Evolutionary conservation across 306 rosid genomes (phyloP).

Genomic region (peach (Prunus persica)): DNA sequence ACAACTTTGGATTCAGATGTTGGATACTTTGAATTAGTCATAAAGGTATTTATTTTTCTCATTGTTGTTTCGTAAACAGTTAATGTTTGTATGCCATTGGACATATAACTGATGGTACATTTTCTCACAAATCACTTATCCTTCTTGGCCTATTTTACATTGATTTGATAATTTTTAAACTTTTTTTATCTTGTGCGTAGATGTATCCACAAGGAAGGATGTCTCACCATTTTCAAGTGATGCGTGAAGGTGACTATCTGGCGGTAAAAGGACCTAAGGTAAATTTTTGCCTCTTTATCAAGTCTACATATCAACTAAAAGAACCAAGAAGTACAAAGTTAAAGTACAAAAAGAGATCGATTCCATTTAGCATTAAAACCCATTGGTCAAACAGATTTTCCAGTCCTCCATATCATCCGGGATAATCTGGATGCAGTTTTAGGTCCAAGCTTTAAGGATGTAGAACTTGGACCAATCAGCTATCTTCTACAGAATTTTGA

Average conservation of each 20-base stretch:
- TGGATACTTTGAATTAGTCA: slow-evolving; percentile 72
- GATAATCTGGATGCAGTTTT: background rate
- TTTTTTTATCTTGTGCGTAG: slow-evolving; percentile 24
- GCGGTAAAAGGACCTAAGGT: slow-evolving; percentile 79
- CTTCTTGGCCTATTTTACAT: background rate
- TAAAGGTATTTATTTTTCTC: slow-evolving; percentile 44
- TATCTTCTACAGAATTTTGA: background rate
- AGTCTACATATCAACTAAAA: background rate
- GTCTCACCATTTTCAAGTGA: slow-evolving; percentile 74
- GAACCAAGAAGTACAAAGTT: background rate
- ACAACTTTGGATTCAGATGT: slow-evolving; percentile 69
- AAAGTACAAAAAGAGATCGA: background rate
- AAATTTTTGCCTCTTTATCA: background rate
- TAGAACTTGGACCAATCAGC: background rate
- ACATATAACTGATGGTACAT: background rate
- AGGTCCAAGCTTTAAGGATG: background rate
- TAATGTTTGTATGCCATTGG: no score
- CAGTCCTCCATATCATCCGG: background rate
- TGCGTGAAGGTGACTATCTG: slow-evolving; percentile 65
- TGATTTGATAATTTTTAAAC: background rate
- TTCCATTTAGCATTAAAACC: background rate
- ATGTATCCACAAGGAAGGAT: slow-evolving; percentile 81
- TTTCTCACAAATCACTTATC: slow-evolving; percentile 1
- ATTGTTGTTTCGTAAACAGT: background rate
- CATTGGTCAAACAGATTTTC: background rate